Conservation (phyloP, 768 basidiomycete genomes). For the Podaxis sp. region DNA sequence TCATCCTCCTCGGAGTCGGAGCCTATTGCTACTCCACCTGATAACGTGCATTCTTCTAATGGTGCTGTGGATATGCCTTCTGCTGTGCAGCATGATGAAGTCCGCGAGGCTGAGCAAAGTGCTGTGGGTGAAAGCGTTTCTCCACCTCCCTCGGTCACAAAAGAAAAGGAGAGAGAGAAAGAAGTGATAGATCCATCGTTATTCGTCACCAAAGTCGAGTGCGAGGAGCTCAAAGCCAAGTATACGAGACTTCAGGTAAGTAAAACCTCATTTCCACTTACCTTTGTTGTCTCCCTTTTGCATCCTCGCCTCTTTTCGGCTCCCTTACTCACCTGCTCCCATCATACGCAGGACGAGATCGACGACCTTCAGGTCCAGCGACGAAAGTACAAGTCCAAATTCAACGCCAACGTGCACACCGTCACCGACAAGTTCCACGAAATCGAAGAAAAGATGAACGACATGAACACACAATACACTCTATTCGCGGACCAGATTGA, state of each 20-base stretch:
- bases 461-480: conserved; percentile 31
- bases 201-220: conserved; percentile 1
- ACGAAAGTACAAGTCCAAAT: conserved; percentile 36
- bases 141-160: neutral
- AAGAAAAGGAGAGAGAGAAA: conserved; percentile 8
- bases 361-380: conserved; percentile 33
- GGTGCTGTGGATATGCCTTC: neutral
- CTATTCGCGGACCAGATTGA: conserved; percentile 29
- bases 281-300: neutral
- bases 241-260: conserved; percentile 18
- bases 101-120: neutral
- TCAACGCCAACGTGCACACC: conserved; percentile 34
- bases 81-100: neutral
- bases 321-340: neutral
- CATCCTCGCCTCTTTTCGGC: neutral
- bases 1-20: conserved; percentile 21
- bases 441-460: conserved; percentile 35
- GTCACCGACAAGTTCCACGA: conserved; percentile 35
- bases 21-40: neutral
- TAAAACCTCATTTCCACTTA: neutral
- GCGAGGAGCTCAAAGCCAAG: conserved; percentile 11
- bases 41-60: neutral
- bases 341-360: conserved; percentile 27
- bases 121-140: neutral
- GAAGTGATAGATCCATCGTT: conserved; percentile 13